Evolutionary conservation across 176 grass and related monocot genomes (phyloP).

Genomic region (Zizania latifolia): DNA sequence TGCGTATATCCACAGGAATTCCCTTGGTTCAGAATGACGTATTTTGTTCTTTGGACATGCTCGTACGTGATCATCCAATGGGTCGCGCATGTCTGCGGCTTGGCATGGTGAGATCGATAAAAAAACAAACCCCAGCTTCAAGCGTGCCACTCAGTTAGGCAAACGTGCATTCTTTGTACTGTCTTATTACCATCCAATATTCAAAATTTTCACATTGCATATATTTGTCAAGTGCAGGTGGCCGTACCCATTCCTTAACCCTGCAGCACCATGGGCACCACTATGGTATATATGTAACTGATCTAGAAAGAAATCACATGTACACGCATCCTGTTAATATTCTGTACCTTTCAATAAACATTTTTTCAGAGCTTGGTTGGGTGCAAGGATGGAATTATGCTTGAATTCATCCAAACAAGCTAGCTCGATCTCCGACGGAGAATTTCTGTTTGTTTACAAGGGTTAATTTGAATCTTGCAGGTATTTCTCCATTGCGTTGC

Average conservation of each 20-base stretch:
- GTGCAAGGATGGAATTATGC: neutral
- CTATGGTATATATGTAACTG: constrained; percentile 36
- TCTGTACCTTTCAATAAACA: neutral
- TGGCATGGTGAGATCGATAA: constrained; percentile 43
- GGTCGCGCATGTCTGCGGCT: constrained; percentile 46
- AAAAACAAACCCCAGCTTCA: too few species aligned
- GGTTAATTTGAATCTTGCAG: constrained; percentile 1
- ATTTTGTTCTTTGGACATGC: constrained; percentile 58
- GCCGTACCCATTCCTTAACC: constrained; percentile 63
- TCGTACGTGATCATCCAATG: constrained; percentile 53
- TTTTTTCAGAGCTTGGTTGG: neutral
- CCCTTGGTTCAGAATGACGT: constrained; percentile 48
- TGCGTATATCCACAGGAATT: constrained; percentile 34
- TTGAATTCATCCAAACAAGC: too few species aligned
- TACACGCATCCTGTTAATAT: neutral
- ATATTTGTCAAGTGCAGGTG: constrained; percentile 27
- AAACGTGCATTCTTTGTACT: neutral
- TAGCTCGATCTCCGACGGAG: too few species aligned
- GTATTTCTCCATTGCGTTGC: constrained; percentile 36
- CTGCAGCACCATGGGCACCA: constrained; percentile 34
- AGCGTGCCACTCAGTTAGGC: neutral
- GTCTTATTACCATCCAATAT: neutral
- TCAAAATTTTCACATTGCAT: neutral
- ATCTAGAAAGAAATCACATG: neutral
- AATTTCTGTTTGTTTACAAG: neutral